These are phyloP conservation scores for Tagetes erecta DNA, from an alignment of 129 eudicot genomes.

Conservation along the genomic window DNA sequence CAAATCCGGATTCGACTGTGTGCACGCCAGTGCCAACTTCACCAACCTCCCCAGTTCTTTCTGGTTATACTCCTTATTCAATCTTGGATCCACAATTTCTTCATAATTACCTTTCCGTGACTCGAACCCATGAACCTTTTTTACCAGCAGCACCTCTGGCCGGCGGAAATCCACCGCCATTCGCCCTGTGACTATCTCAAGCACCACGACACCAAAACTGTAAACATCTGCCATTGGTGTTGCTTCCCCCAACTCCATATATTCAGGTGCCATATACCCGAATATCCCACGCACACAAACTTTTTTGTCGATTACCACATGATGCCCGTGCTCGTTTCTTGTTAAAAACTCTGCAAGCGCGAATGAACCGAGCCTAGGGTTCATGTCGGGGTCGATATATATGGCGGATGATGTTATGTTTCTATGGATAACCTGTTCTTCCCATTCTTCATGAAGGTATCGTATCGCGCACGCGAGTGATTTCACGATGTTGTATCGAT, in stretches of 20 bases:
- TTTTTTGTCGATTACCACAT: conserved; percentile 41
- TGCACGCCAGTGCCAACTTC: conserved; percentile 79
- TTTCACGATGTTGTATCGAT: conserved; percentile 70
- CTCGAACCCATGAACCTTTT: conserved; percentile 53
- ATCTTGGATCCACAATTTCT: conserved; percentile 61
- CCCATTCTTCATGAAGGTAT: conserved; percentile 99
- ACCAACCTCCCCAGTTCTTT: conserved; percentile 61
- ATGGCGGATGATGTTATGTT: conserved; percentile 80
- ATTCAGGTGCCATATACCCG: conserved; percentile 91
- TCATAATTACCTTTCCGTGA: conserved; percentile 39
- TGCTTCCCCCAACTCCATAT: conserved; percentile 73
- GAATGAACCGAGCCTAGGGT: conserved; percentile 77
- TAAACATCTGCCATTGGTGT: conserved; percentile 82
- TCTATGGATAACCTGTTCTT: conserved; percentile 83
- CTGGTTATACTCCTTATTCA: conserved; percentile 60
- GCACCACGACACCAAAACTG: conserved; percentile 86
- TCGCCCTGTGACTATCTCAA: conserved; percentile 77
- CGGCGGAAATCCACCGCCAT: conserved; percentile 79
- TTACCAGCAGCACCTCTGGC: conserved; percentile 59
- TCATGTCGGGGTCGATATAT: conserved; percentile 65
- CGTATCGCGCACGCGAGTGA: conserved; percentile 87
- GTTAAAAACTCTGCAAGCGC: conserved; percentile 83
- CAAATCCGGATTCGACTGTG: conserved; percentile 60
- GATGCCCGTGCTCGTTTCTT: conserved; percentile 61
- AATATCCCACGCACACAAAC: conserved; percentile 75